phyloP scores from a whole-genome alignment of 2,329 filamentous ascomycete species.

The Aspergillus chevalieri region DNA sequence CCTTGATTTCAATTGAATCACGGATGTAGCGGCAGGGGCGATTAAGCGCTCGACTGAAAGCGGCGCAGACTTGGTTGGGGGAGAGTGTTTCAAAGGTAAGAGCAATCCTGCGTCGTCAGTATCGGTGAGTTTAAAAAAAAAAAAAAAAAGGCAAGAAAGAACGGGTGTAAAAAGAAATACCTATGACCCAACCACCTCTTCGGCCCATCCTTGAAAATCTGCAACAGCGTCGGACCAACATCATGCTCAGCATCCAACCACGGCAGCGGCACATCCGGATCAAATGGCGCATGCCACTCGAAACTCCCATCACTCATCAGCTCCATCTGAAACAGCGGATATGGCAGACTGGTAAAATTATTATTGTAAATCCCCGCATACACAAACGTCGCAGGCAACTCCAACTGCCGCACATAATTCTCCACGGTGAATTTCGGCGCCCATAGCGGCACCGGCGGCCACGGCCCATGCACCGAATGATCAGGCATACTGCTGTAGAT shows the following conservation, averaged over 20 bases:
- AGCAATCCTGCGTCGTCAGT: conserved; percentile 57
- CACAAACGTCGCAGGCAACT: conserved; percentile 81
- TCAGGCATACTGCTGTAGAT: conserved; percentile 98
- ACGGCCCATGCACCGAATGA: conserved; percentile 73
- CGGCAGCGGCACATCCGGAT: conserved; percentile 78
- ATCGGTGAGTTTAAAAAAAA: neutral
- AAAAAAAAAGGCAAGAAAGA: neutral
- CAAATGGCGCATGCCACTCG: conserved; percentile 88
- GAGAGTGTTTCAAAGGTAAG: conserved; percentile 86
- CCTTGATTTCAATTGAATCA: conserved; percentile 70
- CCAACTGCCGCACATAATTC: conserved; percentile 77
- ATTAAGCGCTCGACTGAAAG: conserved; percentile 72
- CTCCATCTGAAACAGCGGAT: conserved; percentile 94
- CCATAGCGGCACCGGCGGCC: conserved; percentile 86
- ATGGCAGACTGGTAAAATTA: conserved; percentile 90
- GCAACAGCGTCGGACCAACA: conserved; percentile 81
- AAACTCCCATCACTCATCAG: conserved; percentile 78
- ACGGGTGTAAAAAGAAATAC: conserved; percentile 38
- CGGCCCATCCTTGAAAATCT: conserved; percentile 91
- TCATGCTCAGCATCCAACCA: conserved; percentile 98
- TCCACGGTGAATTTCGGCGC: conserved; percentile 87
- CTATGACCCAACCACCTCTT: conserved; percentile 72
- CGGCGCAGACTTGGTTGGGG: conserved; percentile 71
- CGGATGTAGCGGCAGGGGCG: conserved; percentile 72
- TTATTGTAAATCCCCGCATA: conserved; percentile 99